phyloP scores from a whole-genome alignment of 164 flowering plant genomes.

The Macadamia tetraphylla region DNA sequence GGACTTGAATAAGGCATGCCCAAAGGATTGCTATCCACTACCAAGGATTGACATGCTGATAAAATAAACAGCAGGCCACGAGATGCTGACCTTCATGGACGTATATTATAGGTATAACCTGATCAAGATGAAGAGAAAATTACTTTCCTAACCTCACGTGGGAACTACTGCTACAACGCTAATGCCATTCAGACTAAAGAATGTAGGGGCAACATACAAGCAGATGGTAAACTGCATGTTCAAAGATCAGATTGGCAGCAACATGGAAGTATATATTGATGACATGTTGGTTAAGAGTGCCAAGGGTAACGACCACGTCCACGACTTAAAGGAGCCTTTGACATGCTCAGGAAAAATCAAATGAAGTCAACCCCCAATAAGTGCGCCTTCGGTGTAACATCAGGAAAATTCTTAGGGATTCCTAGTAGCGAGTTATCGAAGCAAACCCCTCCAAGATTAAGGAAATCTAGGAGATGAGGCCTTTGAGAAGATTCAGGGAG shows the following conservation, averaged over 20 bases:
- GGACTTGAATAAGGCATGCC: not conserved
- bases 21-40: not conserved
- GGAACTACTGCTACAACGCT: not conserved
- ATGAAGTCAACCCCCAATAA: not conserved
- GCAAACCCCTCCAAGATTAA: not conserved
- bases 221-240: constrained; percentile 1
- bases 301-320: not conserved
- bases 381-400: constrained; percentile 4
- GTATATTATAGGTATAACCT: constrained; percentile 1
- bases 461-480: not conserved
- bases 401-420: constrained; percentile 8
- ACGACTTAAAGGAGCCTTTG: constrained; percentile 1
- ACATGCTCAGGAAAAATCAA: not conserved
- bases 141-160: not conserved
- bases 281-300: constrained; percentile 3
- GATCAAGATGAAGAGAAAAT: not conserved
- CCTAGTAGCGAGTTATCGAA: not conserved
- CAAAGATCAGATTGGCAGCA: not conserved
- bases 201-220: constrained; percentile 5
- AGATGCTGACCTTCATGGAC: constrained; percentile 2
- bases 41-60: not conserved
- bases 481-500: too few species aligned
- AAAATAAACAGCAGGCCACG: not conserved
- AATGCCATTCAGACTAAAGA: constrained; percentile 10
- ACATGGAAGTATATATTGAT: constrained; percentile 4